Percentiles rank a stretch among this genome's conserved stretches.
Evolutionary conservation across 2,329 filamentous ascomycete genomes (phyloP).

Genomic region (Fusarium sambucinum): DNA sequence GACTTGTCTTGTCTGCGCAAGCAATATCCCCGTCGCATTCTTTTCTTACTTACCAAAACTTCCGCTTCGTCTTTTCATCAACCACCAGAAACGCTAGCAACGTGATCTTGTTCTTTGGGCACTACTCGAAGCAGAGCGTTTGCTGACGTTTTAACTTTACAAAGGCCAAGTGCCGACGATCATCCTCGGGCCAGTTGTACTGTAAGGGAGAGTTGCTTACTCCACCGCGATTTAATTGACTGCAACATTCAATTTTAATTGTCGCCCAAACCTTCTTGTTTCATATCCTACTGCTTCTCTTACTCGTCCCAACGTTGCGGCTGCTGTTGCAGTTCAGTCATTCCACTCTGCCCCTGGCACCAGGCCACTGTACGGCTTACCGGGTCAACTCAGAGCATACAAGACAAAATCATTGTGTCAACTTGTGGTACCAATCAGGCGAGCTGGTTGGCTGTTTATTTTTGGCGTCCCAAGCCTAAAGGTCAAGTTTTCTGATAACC

Average conservation of each 20-base stretch:
- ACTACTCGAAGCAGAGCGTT: not conserved
- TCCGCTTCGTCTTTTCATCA: conserved; percentile 4
- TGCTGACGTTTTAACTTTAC: conserved; percentile 17
- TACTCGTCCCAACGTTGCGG: conserved; percentile 15
- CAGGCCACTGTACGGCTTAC: conserved; percentile 30
- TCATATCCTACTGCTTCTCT: not conserved
- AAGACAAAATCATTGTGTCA: not conserved
- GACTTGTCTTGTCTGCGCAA: conserved; percentile 14
- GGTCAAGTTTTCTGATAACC: conserved; percentile 9
- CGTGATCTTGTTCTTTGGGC: not conserved
- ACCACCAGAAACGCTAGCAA: not conserved
- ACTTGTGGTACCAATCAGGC: not conserved
- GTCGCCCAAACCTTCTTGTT: conserved; percentile 15
- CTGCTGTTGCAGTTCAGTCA: conserved; percentile 8
- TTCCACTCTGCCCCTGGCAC: conserved; percentile 18
- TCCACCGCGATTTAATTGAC: conserved; percentile 11
- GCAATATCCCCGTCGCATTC: conserved; percentile 11
- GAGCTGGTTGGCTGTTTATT: not conserved
- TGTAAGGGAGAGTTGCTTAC: conserved; percentile 23
- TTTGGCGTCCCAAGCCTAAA: not conserved
- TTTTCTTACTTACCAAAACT: conserved; percentile 30
- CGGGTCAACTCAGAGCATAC: not conserved
- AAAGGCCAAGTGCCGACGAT: conserved; percentile 19
- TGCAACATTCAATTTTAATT: conserved; percentile 16
- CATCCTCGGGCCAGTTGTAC: conserved; percentile 12